Percentiles rank a stretch among this genome's conserved stretches.
These are phyloP conservation scores for Chlorella sp. DNA, from an alignment of 139 green algal genomes.

Conservation along the genomic window DNA sequence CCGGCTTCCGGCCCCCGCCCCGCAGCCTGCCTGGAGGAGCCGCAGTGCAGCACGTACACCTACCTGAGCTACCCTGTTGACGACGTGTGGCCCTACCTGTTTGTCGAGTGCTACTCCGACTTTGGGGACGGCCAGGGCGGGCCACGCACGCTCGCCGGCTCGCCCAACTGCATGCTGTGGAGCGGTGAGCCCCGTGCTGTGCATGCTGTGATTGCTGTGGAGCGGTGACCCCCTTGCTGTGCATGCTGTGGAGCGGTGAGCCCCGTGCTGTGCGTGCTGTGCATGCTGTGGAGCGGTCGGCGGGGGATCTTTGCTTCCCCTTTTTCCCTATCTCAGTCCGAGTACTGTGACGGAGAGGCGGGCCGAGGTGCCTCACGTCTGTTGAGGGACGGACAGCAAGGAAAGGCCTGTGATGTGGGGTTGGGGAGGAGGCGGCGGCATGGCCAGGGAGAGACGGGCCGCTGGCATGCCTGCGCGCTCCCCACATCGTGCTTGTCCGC, in stretches of 20 bases:
- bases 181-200: neutral
- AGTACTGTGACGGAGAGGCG: no score
- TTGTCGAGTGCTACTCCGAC: neutral
- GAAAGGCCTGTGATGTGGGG: no score
- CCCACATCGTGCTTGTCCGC: neutral
- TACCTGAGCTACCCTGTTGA: neutral
- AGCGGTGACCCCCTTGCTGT: no score
- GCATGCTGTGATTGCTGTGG: neutral
- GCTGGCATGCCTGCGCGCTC: no score
- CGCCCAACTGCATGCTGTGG: constrained; percentile 18
- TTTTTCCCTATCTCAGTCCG: no score
- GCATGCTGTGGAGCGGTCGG: no score
- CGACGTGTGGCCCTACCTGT: neutral
- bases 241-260: constrained; percentile 25
- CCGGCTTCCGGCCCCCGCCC: neutral
- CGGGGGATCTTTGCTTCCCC: no score
- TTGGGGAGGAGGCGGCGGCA: no score
- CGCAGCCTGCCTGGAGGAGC: neutral
- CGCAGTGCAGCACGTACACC: neutral
- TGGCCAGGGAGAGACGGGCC: no score
- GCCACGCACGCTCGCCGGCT: neutral
- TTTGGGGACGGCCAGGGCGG: neutral
- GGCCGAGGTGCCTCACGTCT: no score
- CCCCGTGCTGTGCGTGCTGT: neutral
- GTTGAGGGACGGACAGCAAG: no score